Conservation (phyloP, 2,329 filamentous ascomycete genomes). For the Trichoderma koningiopsis region DNA sequence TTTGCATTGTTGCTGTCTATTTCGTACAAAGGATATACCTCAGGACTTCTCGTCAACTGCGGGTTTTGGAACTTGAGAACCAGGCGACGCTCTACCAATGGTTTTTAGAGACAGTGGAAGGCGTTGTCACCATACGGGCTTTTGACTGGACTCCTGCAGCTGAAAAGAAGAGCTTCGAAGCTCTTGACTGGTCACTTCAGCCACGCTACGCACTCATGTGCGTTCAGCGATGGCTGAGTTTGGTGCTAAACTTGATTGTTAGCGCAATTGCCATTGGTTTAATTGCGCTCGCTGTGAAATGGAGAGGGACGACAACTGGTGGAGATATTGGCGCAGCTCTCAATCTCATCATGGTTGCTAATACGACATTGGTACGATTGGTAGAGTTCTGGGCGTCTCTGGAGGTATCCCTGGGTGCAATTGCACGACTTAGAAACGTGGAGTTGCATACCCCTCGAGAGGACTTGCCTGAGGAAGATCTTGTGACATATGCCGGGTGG, state of each 20-base stretch:
- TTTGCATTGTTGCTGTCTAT: conserved; percentile 33
- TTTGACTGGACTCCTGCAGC: conserved; percentile 33
- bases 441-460: conserved; percentile 28
- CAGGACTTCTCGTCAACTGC: conserved; percentile 58
- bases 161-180: conserved; percentile 41
- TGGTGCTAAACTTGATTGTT: conserved; percentile 49
- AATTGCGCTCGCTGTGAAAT: conserved; percentile 44
- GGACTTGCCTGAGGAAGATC: conserved; percentile 16
- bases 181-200: conserved; percentile 41
- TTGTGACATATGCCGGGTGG: conserved; percentile 27
- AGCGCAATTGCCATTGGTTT: conserved; percentile 38
- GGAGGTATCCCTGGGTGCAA: conserved; percentile 33
- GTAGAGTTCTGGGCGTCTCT: conserved; percentile 31
- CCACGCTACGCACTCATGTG: conserved; percentile 45
- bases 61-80: conserved; percentile 57
- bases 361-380: conserved; percentile 30
- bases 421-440: conserved; percentile 29
- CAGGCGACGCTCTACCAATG: conserved; percentile 49
- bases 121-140: conserved; percentile 35
- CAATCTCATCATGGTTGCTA: conserved; percentile 33
- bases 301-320: conserved; percentile 23
- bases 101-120: conserved; percentile 43
- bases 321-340: conserved; percentile 32
- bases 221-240: conserved; percentile 51
- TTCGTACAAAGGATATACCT: conserved; percentile 40